phyloP scores from a whole-genome alignment of 1,139 yeast genomes.

The Nakaseomyces delphensis region DNA sequence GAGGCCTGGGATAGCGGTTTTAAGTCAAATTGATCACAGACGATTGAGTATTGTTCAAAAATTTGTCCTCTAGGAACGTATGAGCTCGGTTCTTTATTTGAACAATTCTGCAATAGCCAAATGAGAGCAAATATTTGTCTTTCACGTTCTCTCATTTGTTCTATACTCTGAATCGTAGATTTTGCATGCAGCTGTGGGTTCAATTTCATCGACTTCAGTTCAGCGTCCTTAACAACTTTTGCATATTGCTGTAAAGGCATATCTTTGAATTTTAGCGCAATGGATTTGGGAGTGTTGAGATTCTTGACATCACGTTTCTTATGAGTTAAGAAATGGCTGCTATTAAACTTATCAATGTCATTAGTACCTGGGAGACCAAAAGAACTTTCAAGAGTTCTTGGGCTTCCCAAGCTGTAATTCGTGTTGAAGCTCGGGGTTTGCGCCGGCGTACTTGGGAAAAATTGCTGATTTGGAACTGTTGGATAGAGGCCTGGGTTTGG shows the following conservation, averaged over 20 bases:
- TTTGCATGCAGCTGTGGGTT: conserved; percentile 18
- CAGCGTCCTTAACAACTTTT: conserved; percentile 14
- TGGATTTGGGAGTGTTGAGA: conserved; percentile 6
- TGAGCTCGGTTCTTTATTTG: conserved; percentile 44
- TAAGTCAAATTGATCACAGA: conserved; percentile 60
- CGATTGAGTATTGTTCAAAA: conserved; percentile 67
- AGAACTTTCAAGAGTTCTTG: neutral
- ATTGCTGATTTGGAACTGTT: neutral
- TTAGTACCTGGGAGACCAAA: neutral
- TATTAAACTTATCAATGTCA: neutral
- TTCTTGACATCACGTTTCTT: conserved; percentile 2
- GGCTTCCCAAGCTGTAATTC: neutral
- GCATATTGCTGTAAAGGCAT: conserved; percentile 14
- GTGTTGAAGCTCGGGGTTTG: neutral
- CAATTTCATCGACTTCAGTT: conserved; percentile 4
- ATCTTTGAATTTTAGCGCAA: conserved; percentile 13
- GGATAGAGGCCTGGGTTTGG: neutral
- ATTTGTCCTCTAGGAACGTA: conserved; percentile 79
- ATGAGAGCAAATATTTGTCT: conserved; percentile 76
- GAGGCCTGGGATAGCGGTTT: conserved; percentile 80
- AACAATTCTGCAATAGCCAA: conserved; percentile 65
- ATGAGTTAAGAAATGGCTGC: neutral
- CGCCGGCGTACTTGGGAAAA: neutral
- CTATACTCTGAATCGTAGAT: conserved; percentile 26
- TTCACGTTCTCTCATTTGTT: conserved; percentile 46